These are phyloP conservation scores for Elsinoe batatas DNA, from an alignment of 2,329 filamentous ascomycete genomes.

Conservation along the genomic window DNA sequence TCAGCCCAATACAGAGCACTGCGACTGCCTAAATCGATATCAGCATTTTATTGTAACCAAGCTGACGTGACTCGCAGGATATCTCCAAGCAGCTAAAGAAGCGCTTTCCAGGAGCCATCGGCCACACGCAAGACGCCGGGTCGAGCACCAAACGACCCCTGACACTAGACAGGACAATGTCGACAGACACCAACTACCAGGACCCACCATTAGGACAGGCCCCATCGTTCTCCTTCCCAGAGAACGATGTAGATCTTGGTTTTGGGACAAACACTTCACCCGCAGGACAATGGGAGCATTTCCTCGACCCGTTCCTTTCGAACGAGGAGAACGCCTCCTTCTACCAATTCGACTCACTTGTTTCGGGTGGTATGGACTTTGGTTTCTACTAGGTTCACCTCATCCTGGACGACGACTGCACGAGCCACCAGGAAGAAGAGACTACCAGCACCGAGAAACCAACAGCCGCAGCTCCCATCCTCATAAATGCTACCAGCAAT, in stretches of 20 bases:
- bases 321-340: background rate
- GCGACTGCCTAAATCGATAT: too few relatives aligned
- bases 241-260: background rate
- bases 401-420: too few relatives aligned
- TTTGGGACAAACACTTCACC: background rate
- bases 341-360: slow-evolving; percentile 5
- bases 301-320: slow-evolving; percentile 5
- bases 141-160: background rate
- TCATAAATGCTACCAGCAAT: too few relatives aligned
- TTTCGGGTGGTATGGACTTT: slow-evolving; percentile 10
- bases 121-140: background rate
- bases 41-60: too few relatives aligned
- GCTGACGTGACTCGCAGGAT: background rate
- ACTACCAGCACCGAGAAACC: background rate
- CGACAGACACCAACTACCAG: background rate
- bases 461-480: background rate
- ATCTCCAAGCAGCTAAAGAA: slow-evolving; percentile 8
- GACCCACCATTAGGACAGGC: background rate
- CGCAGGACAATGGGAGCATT: background rate
- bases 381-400: background rate
- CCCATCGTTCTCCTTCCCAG: background rate
- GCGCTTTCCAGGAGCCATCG: background rate
- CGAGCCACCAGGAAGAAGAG: background rate
- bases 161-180: background rate
- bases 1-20: too few relatives aligned